Percentiles rank a stretch among this genome's conserved stretches.
Evolutionary conservation across 768 basidiomycete genomes (phyloP).

Genomic region (Xerocomellus amylosporus): DNA sequence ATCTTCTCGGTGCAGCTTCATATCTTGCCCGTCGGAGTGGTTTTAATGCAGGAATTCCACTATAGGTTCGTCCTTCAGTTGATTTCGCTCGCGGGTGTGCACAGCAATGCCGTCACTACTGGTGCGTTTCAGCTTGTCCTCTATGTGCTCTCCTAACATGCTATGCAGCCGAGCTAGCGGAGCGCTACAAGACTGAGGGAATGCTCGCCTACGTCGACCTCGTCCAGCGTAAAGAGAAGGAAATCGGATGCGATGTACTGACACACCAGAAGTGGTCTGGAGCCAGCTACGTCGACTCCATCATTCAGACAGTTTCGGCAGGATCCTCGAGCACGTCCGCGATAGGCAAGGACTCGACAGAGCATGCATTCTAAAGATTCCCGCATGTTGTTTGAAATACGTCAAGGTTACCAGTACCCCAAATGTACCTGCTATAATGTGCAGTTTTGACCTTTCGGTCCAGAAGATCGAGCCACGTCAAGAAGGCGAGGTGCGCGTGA

Average conservation of each 20-base stretch:
- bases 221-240: constrained; percentile 85
- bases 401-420: not conserved
- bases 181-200: constrained; percentile 78
- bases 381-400: not conserved
- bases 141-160: constrained; percentile 3
- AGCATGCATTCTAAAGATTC: constrained; percentile 65
- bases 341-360: constrained; percentile 84
- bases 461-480: constrained; percentile 7
- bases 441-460: not conserved
- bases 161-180: constrained; percentile 67
- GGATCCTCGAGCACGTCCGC: constrained; percentile 87
- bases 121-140: constrained; percentile 41
- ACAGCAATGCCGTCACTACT: constrained; percentile 76
- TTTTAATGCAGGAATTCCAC: constrained; percentile 4
- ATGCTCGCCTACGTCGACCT: constrained; percentile 93
- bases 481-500: not conserved
- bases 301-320: constrained; percentile 78
- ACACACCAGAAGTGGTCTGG: constrained; percentile 98
- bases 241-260: constrained; percentile 83
- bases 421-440: not conserved
- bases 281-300: constrained; percentile 86
- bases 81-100: constrained; percentile 87
- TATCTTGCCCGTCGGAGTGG: not conserved
- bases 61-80: constrained; percentile 84
- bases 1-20: not conserved